Base-by-base conservation (phyloP, 768 basidiomycete genomes). In the Russula emetica region DNA sequence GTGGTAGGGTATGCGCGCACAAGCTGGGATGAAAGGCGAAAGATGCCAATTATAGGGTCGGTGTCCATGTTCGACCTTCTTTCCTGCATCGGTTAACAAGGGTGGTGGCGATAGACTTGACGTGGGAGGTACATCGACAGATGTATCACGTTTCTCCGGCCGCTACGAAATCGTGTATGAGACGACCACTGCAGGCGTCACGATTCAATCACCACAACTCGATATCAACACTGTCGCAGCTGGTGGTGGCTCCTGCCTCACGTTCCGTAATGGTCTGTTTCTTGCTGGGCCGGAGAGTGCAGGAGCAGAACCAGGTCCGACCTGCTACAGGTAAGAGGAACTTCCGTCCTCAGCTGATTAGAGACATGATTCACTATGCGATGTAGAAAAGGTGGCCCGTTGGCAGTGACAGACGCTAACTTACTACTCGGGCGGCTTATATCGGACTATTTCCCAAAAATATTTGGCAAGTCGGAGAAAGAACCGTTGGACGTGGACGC, bases 181-280 rank as follows among this genome's bases (percentile, higher is more conserved):
- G 73, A 94, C 95, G 0, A 96, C 94, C 0, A 98, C 95, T 0
- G 95, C 95, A 0, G 93, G 94, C 1, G 88, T 97, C 22, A 90
- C 90, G 0, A 92, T 98, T 57, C 92, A 95, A 71, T 89, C 88
- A 1, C 92, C 94, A 0, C 94, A 96, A 69, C 82, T 98, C 20
- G 94, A 97, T 70, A 95, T 98, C 74, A 96, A 96, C 72, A 94
- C 92, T 6, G 94, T 97, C 54, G 95, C 95, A 8, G 95, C 96
- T 0, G 95, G 96, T 3, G 95, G 95, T 50, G 96, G 95, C 0
- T 92, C 90, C 1, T 88, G 94, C 69, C 77, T 98, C 54, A 87
- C 85, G 3, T 98, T 91, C 80, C 82, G 86, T 28, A 95, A 96
- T 69, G 94, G 94, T 1, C 80, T 98, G 24, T 97, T 97, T 78